A percentile compares a stretch with the other conserved stretches of the same genome.
Conservation (phyloP, 2,329 filamentous ascomycete species). For the Arthrinium phaeospermum region DNA sequence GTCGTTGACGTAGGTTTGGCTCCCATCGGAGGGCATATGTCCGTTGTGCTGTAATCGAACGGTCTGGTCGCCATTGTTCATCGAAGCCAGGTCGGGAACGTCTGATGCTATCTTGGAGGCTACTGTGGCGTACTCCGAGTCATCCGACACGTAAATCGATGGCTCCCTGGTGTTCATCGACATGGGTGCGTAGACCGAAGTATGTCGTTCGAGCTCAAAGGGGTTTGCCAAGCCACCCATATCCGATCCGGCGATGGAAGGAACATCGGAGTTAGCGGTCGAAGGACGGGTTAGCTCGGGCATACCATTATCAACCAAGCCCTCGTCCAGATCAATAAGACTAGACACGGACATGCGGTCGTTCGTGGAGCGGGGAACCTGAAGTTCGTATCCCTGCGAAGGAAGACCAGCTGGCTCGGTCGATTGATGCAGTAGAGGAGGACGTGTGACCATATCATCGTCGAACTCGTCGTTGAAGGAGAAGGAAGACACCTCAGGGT, state of each 20-base stretch:
- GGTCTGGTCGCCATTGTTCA: conserved; percentile 24
- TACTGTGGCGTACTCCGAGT: conserved; percentile 54
- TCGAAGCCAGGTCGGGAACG: conserved; percentile 26
- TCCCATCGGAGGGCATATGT: conserved; percentile 23
- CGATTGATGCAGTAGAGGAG: conserved; percentile 54
- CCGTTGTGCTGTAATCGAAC: conserved; percentile 20
- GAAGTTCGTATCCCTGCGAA: conserved; percentile 49
- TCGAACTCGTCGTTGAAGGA: conserved; percentile 46
- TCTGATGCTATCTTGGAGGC: conserved; percentile 38
- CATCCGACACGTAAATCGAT: conserved; percentile 66
- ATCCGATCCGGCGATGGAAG: conserved; percentile 61
- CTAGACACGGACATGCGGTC: conserved; percentile 52
- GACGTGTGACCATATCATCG: conserved; percentile 44
- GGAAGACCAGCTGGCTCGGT: conserved; percentile 54
- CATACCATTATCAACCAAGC: conserved; percentile 49
- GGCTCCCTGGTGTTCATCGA: conserved; percentile 53
- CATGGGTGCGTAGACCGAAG: conserved; percentile 56
- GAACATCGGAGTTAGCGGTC: conserved; percentile 64
- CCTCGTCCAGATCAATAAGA: conserved; percentile 54
- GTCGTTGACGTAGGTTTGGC: conserved; percentile 26
- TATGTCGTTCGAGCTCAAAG: conserved; percentile 68
- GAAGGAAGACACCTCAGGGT: conserved; percentile 59
- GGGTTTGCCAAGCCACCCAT: conserved; percentile 56
- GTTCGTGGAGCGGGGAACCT: conserved; percentile 40
- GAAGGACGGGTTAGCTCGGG: conserved; percentile 60